Conservation (phyloP, 148 eudicot species). For the Bassia scoparia region DNA sequence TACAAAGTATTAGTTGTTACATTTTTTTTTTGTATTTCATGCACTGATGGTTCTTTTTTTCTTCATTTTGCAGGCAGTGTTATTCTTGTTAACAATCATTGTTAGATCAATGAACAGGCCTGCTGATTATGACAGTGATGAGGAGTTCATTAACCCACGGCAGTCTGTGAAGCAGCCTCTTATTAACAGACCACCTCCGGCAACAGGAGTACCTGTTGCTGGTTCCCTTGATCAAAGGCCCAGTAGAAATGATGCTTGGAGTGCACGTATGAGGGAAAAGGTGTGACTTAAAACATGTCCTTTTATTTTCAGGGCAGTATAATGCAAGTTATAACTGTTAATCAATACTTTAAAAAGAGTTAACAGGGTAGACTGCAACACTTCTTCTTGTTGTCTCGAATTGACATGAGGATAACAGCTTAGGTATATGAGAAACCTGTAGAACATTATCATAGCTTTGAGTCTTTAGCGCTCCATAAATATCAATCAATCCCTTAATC, state of each 20-base stretch:
- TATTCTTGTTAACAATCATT: slow-evolving; percentile 72
- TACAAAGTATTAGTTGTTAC: background rate
- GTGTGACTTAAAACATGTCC: background rate
- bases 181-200: slow-evolving; percentile 64
- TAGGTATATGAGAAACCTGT: background rate
- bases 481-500: too few species aligned
- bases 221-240: slow-evolving; percentile 66
- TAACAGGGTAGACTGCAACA: too few species aligned
- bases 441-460: background rate
- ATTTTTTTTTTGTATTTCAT: background rate
- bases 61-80: slow-evolving; percentile 53
- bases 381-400: too few species aligned
- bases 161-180: slow-evolving; percentile 83
- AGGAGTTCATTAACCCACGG: slow-evolving; percentile 78
- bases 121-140: slow-evolving; percentile 90
- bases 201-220: slow-evolving; percentile 67
- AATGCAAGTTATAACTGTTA: too few species aligned
- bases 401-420: background rate
- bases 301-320: background rate
- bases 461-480: background rate
- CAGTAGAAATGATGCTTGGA: slow-evolving; percentile 94
- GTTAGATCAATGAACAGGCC: slow-evolving; percentile 85
- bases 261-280: slow-evolving; percentile 97
- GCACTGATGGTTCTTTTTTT: slow-evolving; percentile 1
- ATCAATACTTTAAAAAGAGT: too few species aligned